phyloP scores from a whole-genome alignment of 306 rosid species.

The Ochetophila trinervis region DNA sequence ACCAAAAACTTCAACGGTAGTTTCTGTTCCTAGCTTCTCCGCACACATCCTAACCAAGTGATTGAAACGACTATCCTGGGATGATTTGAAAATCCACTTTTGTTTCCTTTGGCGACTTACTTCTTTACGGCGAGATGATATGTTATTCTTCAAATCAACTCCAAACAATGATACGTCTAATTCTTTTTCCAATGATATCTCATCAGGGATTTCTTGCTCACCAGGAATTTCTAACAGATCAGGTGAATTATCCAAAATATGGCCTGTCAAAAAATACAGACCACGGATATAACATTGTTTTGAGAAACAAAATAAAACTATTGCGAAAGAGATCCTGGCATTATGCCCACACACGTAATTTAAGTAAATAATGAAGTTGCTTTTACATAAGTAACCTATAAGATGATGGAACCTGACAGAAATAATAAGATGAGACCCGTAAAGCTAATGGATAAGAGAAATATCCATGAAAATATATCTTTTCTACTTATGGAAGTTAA shows the following conservation, averaged over 20 bases:
- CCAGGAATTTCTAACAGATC: conserved; percentile 26
- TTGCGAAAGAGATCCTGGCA: background rate
- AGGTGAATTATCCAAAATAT: conserved; percentile 20
- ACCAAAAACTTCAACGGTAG: conserved; percentile 43
- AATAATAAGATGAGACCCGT: background rate
- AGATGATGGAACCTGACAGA: background rate
- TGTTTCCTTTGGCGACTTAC: conserved; percentile 54
- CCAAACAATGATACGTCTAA: conserved; percentile 43
- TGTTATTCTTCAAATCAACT: conserved; percentile 14
- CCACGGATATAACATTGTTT: conserved; percentile 15
- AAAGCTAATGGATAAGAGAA: conserved; percentile 1
- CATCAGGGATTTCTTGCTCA: conserved; percentile 31
- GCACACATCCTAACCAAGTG: conserved; percentile 41
- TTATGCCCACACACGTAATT: background rate
- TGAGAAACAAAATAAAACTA: background rate
- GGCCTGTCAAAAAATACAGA: conserved; percentile 39
- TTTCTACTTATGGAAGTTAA: background rate
- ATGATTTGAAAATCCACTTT: conserved; percentile 33
- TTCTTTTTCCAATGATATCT: conserved; percentile 24
- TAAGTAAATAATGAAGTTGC: too few relatives aligned
- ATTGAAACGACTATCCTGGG: conserved; percentile 42
- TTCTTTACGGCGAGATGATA: conserved; percentile 36
- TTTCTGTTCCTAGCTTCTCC: conserved; percentile 46
- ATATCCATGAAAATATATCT: background rate
- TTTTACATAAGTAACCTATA: background rate